A percentile compares a stretch with the other conserved stretches of the same genome.
Conservation (phyloP, 257 asterid genomes). For the Solanum pinnatisectum region DNA sequence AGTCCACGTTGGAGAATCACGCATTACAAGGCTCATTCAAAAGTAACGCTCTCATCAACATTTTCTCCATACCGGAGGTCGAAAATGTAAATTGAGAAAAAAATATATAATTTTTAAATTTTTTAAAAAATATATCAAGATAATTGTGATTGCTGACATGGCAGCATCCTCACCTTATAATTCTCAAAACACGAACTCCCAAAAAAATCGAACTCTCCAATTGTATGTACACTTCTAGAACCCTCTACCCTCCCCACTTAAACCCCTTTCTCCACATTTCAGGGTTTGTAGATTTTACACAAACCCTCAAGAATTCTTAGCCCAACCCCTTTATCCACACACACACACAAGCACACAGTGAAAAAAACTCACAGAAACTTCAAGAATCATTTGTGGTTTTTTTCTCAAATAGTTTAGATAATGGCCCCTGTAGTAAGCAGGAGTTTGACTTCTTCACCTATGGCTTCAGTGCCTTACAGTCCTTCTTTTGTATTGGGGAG, state of each 20-base stretch:
- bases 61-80: not conserved
- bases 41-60: rapidly evolving
- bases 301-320: not conserved
- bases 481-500: conserved; percentile 33
- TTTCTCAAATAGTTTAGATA: not conserved
- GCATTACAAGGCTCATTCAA: rapidly evolving
- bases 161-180: conserved; percentile 43
- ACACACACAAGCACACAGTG: not conserved
- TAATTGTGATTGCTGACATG: conserved; percentile 43
- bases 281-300: not conserved
- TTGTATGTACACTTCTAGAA: conserved; percentile 43
- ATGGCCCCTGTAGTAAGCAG: conserved; percentile 91
- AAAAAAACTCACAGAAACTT: not conserved
- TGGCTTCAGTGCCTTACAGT: conserved; percentile 37
- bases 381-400: not conserved
- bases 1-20: rapidly evolving
- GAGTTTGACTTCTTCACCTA: conserved; percentile 51
- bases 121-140: not conserved
- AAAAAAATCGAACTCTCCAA: conserved; percentile 10
- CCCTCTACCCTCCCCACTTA: conserved; percentile 31
- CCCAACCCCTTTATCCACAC: conserved; percentile 9
- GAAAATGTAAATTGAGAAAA: not conserved
- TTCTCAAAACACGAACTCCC: conserved; percentile 28
- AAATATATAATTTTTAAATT: not conserved
- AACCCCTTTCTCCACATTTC: conserved; percentile 23